These are phyloP conservation scores for Phaeosphaeria sp. DNA, from an alignment of 2,329 filamentous ascomycete genomes.

Conservation along the genomic window DNA sequence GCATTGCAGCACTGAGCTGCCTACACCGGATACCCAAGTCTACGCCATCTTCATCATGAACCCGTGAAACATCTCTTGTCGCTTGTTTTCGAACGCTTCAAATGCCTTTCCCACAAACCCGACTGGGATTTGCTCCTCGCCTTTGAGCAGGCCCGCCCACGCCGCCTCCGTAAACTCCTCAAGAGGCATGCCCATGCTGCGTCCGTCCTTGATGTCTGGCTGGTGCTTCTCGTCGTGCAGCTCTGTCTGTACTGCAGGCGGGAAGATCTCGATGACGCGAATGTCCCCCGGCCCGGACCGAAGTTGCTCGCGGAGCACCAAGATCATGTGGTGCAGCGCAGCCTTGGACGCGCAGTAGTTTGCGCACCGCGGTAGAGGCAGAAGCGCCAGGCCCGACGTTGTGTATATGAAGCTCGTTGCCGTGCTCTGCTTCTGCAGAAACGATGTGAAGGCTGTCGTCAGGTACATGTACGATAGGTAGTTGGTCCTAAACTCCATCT, in stretches of 20 bases:
- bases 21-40: not conserved
- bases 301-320: constrained; percentile 60
- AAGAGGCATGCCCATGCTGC: constrained; percentile 62
- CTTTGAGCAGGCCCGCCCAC: constrained; percentile 54
- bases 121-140: constrained; percentile 61
- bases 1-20: not conserved
- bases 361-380: constrained; percentile 56
- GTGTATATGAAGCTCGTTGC: constrained; percentile 56
- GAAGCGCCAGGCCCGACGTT: constrained; percentile 58
- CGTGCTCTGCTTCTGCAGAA: constrained; percentile 54
- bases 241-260: constrained; percentile 64
- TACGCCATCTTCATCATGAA: constrained; percentile 29
- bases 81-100: constrained; percentile 56
- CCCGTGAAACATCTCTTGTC: constrained; percentile 51
- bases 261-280: constrained; percentile 63
- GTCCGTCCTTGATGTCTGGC: constrained; percentile 59
- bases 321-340: constrained; percentile 61
- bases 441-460: constrained; percentile 58
- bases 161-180: constrained; percentile 60
- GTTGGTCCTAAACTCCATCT: constrained; percentile 59
- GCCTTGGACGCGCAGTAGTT: constrained; percentile 65
- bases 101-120: constrained; percentile 52
- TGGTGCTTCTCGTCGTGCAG: constrained; percentile 63
- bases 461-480: constrained; percentile 59
- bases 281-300: constrained; percentile 54